Evolutionary conservation across 805 yeast genomes (phyloP), one percentile per base, ranked within the genome.

Genomic region (Isabelozyma pseudorhagii): DNA sequence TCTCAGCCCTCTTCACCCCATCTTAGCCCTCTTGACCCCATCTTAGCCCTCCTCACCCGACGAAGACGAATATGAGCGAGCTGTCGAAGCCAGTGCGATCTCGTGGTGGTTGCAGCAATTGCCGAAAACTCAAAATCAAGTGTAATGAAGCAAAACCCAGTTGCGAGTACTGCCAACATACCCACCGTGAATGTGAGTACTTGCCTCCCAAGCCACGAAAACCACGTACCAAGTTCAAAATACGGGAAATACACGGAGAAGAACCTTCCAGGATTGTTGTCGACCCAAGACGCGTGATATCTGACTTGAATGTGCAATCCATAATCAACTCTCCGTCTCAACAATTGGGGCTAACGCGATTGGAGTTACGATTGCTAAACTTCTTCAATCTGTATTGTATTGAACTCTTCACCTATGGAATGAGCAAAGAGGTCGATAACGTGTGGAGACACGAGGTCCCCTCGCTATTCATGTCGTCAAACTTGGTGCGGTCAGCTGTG

Each of bases 101-200:
- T 13, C 49, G 54, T 29, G 43, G 41, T 17, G 54, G 54, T 3
- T 51, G 54, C 29, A 29, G 36, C 8, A 51, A 45, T 39, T 51
- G 54, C 28, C 48, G 44, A 17, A 31, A 17, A 21, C 41, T 51
- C 4, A 29, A 44, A 13, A 51, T 51, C 14, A 51, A 51, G 31
- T 69, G 74, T 46, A 53, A 65, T 47, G 73, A 67, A 44, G 59
- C 51, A 9, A 58, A 54, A 46, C 74, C 74, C 4, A 38, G 45
- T 8, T 69, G 74, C 50, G 73, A 69, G 42, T 69, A 69, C 50
- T 69, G 74, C 38, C 38, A 38, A 2, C 66, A 66, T 48, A 64
- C 71, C 4, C 50, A 54, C 14, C 50, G 71, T 3, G 44, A 46
- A 3, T 68, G 72, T 45, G 47, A 50, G 4, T 68, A 68, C 45